phyloP scores from a whole-genome alignment of 2,329 filamentous ascomycete genomes.

The Cordyceps militaris region DNA sequence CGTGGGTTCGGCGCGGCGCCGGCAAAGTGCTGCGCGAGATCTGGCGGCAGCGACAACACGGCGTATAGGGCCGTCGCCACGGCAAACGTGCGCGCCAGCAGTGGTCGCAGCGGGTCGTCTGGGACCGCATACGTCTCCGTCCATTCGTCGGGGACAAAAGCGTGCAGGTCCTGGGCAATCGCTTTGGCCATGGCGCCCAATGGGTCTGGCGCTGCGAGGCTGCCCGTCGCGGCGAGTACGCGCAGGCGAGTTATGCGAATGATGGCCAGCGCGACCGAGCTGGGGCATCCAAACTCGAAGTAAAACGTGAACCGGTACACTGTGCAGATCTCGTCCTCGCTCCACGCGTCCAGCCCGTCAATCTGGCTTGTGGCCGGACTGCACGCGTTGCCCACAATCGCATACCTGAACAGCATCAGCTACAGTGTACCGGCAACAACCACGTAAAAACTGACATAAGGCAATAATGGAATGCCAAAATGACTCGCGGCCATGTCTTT shows the following conservation, averaged over 20 bases:
- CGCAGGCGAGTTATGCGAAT: neutral
- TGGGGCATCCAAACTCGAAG: conserved; percentile 1
- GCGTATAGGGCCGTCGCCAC: neutral
- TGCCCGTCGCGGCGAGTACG: neutral
- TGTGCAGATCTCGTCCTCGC: neutral
- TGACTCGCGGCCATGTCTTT: neutral
- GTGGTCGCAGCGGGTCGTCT: neutral
- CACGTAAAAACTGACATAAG: neutral
- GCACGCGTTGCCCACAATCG: neutral
- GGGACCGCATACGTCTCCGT: neutral
- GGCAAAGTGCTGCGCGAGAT: neutral
- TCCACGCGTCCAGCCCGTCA: neutral
- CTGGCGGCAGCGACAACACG: neutral
- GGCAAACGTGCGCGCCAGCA: neutral
- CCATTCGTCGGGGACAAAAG: neutral
- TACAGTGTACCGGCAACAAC: neutral
- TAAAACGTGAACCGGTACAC: conserved; percentile 4
- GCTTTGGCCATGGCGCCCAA: neutral
- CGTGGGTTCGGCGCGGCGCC: neutral
- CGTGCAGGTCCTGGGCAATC: neutral
- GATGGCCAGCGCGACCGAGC: neutral
- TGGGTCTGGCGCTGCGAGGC: neutral
- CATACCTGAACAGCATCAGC: neutral
- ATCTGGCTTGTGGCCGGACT: neutral
- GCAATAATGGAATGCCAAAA: neutral